Base-by-base conservation (phyloP, 345 rosid genomes). In the Fremontodendron californicum region DNA sequence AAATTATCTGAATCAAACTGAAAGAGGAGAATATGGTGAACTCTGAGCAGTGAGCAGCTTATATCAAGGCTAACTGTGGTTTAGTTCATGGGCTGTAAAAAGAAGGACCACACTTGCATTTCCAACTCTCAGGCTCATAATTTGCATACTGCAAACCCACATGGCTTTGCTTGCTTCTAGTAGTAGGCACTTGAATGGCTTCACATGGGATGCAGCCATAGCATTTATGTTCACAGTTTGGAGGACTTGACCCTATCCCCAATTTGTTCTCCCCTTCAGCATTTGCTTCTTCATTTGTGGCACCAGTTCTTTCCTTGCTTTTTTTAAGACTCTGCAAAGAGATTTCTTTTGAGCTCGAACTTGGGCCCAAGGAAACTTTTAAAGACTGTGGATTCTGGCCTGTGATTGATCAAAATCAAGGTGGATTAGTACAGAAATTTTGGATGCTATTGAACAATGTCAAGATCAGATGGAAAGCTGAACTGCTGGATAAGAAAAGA, bases 101-200 rank as follows among this genome's bases (percentile, higher is more conserved):
- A 16, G 88, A 80, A 81, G 93, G 92, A 21, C 90, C 88, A 78
- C 95, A 94, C 69, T 88, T 93, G 88, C 96, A 94, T 84, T 89
- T 91, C 98, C 96, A 94, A 0, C 92, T 88, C 78, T 89, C 93
- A 45, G 98, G 98, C 67, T 92, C 89, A 75, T 92, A 94, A 82
- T 91, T 92, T 35, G 97, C 82, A 70, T 90, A 92, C 63, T 87
- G 83, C 31, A 86, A 73, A 70, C 78, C 83, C 74, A 86, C 77
- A 43, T 78, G 82, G 75, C 52, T 57, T 45, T 52, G 84, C 21
- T 80, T 75, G 78, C 71, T 78, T 70, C 71, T 86, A 31, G n/a
- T n/a, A n/a, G 90, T 82, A 3, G 97, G 97, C 74, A 93, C 93
- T 78, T 93, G 92, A 66, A 86, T 54, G 37, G 98, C 86, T 83